Evolutionary conservation across 768 basidiomycete genomes (phyloP), one percentile per base, ranked within the genome.

Genomic region (Tricholoma bakamatsutake): DNA sequence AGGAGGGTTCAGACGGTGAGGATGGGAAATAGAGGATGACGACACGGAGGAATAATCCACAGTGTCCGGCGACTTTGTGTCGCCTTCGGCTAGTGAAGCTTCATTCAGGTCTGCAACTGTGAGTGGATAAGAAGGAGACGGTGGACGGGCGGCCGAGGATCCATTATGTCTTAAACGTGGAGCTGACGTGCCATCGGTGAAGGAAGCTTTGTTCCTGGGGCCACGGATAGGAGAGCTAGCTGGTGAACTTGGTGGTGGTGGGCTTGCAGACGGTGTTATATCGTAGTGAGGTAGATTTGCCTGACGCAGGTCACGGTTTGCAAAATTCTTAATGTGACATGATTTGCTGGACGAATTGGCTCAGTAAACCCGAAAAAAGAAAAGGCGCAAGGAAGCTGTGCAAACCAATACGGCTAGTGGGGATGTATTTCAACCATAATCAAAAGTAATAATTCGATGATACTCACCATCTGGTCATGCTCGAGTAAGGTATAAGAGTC

Each of bases 261-360:
- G 60, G 40, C 63, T 67, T 7, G 64, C 61, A 53, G 40, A 55
- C 62, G 11, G 61, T 10, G 62, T 53, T 18, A 76, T 75, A 33
- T 73, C 70, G 59, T 72, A 69, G 57, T 81, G 67, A 24, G 86
- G 82, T 9, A 88, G 80, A 64, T 88, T 88, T 53, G 84, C 85
- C 53, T 84, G 81, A 50, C 88, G 80, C 31, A 90, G 77, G 63
- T 88, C 83, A 52, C 80, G 78, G 8, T 87, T 90, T 18, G 89
- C 91, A 61, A 93, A 94, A 59, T 75, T 81, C 76, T 84, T 88
- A 52, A 82, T 66, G 66, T 95, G 90, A 63, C 93, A 95, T 47
- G 76, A 73, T 77, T 93, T 93, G 73, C 93, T 94, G 68, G 54
- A 56, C 8, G 33, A 18, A 27, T 43, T 54, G 27, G 56, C 40